phyloP scores from a whole-genome alignment of 176 grass and related monocot species.

The Aegilops speltoides region DNA sequence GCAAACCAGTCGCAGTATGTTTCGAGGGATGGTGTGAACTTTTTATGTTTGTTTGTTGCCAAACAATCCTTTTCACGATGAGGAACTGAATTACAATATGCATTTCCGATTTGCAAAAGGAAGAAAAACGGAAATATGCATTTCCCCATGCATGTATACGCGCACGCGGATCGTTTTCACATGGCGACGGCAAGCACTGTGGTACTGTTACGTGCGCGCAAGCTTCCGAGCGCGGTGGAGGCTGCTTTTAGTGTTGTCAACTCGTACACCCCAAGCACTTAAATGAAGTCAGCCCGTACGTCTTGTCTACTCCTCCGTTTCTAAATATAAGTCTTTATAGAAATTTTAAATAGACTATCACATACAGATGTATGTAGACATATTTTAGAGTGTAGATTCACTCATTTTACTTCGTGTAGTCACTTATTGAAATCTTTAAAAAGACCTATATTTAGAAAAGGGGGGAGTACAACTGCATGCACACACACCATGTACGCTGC shows the following conservation, averaged over 20 bases:
- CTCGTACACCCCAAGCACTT: not conserved
- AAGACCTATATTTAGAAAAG: too few relatives aligned
- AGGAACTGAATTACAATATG: not conserved
- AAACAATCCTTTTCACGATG: not conserved
- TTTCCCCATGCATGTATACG: not conserved
- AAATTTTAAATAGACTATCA: too few relatives aligned
- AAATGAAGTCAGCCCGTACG: not conserved
- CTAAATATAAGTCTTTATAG: too few relatives aligned
- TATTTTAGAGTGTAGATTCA: too few relatives aligned
- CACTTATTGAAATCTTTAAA: too few relatives aligned
- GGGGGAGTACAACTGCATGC: not conserved
- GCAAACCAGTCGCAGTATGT: too few relatives aligned
- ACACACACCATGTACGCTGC: not conserved
- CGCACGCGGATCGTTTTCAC: not conserved
- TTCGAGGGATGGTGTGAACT: not conserved
- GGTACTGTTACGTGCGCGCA: not conserved
- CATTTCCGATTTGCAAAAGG: too few relatives aligned
- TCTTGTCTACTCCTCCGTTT: too few relatives aligned
- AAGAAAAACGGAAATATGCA: not conserved
- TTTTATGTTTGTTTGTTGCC: not conserved
- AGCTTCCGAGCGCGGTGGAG: not conserved
- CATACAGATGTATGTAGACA: too few relatives aligned
- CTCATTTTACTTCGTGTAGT: too few relatives aligned
- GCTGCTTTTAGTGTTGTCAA: not conserved
- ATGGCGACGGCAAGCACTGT: not conserved